Evolutionary conservation across 2,329 filamentous ascomycete genomes (phyloP).

Genomic region (Calonectria henricotiae): DNA sequence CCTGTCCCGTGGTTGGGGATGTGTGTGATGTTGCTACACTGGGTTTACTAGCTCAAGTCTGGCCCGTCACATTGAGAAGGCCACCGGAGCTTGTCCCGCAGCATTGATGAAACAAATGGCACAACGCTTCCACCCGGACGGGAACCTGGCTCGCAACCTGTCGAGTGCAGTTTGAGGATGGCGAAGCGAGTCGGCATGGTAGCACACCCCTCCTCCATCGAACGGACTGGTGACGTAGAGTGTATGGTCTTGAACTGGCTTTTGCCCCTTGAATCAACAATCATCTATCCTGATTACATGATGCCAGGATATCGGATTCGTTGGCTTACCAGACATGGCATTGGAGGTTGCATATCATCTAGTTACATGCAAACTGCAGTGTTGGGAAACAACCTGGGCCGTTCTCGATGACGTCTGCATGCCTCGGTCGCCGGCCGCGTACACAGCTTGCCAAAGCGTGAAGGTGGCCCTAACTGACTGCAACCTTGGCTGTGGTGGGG

Average conservation of each 20-base stretch:
- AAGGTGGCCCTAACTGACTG: conserved; percentile 13
- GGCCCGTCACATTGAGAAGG: neutral
- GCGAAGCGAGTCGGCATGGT: conserved; percentile 9
- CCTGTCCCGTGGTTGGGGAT: too few species aligned
- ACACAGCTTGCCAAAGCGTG: conserved; percentile 8
- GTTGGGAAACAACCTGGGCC: conserved; percentile 45
- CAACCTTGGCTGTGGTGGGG: conserved; percentile 30
- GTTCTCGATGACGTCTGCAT: conserved; percentile 49
- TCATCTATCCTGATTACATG: neutral
- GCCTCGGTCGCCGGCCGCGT: conserved; percentile 14
- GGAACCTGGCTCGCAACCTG: neutral
- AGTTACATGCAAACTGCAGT: conserved; percentile 26
- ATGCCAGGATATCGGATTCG: conserved; percentile 12
- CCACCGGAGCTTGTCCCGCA: neutral
- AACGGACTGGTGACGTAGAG: conserved; percentile 21
- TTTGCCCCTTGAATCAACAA: conserved; percentile 3
- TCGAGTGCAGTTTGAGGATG: neutral
- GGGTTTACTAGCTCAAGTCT: conserved; percentile 7
- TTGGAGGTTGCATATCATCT: conserved; percentile 36
- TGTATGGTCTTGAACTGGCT: conserved; percentile 14
- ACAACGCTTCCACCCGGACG: neutral
- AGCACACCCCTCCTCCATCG: conserved; percentile 17
- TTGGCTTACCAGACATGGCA: conserved; percentile 23
- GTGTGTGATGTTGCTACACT: neutral
- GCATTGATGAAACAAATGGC: neutral